Base-by-base conservation (phyloP, 768 basidiomycete species). In the Termitomyces sp. region DNA sequence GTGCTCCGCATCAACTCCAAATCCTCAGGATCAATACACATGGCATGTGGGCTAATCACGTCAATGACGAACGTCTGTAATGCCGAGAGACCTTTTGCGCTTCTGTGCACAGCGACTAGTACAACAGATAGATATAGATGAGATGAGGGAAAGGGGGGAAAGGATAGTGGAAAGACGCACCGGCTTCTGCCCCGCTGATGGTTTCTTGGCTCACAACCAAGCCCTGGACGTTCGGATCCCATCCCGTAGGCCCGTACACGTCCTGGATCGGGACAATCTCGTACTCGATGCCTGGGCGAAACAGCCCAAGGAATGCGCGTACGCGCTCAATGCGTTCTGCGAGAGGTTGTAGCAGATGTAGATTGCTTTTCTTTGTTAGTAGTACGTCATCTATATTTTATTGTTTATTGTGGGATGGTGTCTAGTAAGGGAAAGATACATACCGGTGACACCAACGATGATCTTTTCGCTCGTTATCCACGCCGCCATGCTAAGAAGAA, bases 121-220 rank as follows among this genome's bases (percentile, higher is more conserved):
- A 11, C n/a, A 40, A 9, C 9, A 26, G 7, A 19, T 32, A 21
- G 37, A 7, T 11, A 10, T 45, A 2, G 26, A 21, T 21, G 6
- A 35, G 15, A 35, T 19, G 15, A 46, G 4, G 34, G n/a, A n/a
- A 24, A 34, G 4, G 24, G 22, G 28, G 45, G 42, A 1, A 32
- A 42, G 28, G 38, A 34, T 12, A 11, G 35, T n/a, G 26, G 24
- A 41, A 37, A 40, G 34, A 77, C 90, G 55, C 58, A 93, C 93
- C 84, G 21, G 87, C 74, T 22, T 75, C 71, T 0, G 87, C 93
- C 0, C 97, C 96, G 11, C 75, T 69, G 0, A 87, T 62, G 0
- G 95, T 98, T 71, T 99, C 97, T 64, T 81, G 82, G 71, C 91
- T 94, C 43, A 98, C 90, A 4, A 99, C 90, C 14, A 99, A 71